These are phyloP conservation scores for Penicillium frequentans DNA, from an alignment of 2,329 filamentous ascomycete genomes.

Conservation along the genomic window DNA sequence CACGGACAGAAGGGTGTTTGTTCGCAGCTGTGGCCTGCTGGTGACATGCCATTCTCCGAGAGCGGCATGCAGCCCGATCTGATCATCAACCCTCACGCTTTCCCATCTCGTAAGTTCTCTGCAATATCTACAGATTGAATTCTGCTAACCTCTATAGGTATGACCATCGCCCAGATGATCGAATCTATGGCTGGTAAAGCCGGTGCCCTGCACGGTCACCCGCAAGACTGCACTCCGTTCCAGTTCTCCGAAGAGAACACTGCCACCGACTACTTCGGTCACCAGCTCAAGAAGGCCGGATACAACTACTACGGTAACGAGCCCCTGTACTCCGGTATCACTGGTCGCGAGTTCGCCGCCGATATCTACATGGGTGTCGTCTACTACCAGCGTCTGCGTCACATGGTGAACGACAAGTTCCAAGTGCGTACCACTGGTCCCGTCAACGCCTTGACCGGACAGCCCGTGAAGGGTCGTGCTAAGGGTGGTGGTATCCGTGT, in stretches of 20 bases:
- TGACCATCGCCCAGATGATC: constrained; percentile 99
- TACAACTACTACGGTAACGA: constrained; percentile 99
- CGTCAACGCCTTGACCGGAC: constrained; percentile 84
- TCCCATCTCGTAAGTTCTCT: constrained; percentile 71
- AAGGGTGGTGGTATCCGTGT: constrained; percentile 98
- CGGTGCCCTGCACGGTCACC: constrained; percentile 89
- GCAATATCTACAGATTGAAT: neutral
- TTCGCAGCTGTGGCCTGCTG: constrained; percentile 90
- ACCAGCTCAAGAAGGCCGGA: constrained; percentile 90
- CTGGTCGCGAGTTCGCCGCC: constrained; percentile 86
- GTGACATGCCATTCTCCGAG: constrained; percentile 96
- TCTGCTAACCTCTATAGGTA: constrained; percentile 43
- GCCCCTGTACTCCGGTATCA: constrained; percentile 97
- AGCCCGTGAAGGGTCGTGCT: constrained; percentile 95
- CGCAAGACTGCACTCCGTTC: constrained; percentile 95
- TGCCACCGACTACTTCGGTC: constrained; percentile 90
- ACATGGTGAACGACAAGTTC: constrained; percentile 99
- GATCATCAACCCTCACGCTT: constrained; percentile 99
- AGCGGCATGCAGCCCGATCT: constrained; percentile 94
- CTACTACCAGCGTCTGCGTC: constrained; percentile 94
- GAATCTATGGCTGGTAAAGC: constrained; percentile 96
- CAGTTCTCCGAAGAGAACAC: constrained; percentile 90
- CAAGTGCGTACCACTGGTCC: constrained; percentile 96
- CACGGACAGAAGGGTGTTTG: constrained; percentile 98
- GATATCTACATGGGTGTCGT: constrained; percentile 97